Evolutionary conservation across 2,329 filamentous ascomycete genomes (phyloP).

Genomic region (Aspergillus neotritici): DNA sequence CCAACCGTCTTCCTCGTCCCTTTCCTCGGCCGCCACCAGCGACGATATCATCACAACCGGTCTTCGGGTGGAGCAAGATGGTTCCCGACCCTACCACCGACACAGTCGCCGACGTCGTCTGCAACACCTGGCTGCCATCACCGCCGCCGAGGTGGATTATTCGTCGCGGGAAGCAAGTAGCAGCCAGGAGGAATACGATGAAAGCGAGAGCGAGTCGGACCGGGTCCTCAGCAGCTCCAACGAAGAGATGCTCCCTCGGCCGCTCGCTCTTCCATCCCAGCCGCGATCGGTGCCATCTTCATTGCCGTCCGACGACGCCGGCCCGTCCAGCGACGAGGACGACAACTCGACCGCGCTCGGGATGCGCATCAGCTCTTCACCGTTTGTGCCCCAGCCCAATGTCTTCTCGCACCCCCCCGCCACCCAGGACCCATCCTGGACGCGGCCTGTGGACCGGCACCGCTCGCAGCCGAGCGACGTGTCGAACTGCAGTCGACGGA

Average conservation of each 20-base stretch:
- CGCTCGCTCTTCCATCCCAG: conserved; percentile 19
- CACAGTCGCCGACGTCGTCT: conserved; percentile 51
- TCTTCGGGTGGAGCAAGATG: conserved; percentile 64
- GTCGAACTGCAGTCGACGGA: conserved; percentile 30
- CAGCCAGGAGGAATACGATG: conserved; percentile 91
- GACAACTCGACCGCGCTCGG: conserved; percentile 82
- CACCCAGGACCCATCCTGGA: conserved; percentile 40
- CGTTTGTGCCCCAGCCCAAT: conserved; percentile 83
- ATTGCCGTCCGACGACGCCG: conserved; percentile 27
- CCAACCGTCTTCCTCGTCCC: conserved; percentile 85
- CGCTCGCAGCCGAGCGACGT: conserved; percentile 46
- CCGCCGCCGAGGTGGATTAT: conserved; percentile 37
- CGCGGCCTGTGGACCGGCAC: conserved; percentile 40
- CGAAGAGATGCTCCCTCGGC: conserved; percentile 46
- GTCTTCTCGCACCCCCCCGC: conserved; percentile 79
- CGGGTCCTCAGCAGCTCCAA: conserved; percentile 60
- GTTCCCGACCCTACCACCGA: conserved; percentile 45
- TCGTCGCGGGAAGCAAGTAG: conserved; percentile 50
- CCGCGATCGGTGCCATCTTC: conserved; percentile 19
- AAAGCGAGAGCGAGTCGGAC: conserved; percentile 87
- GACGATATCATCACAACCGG: conserved; percentile 92
- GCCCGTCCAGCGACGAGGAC: conserved; percentile 51
- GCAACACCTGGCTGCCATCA: conserved; percentile 31
- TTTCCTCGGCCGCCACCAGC: conserved; percentile 65
- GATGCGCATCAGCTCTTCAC: conserved; percentile 47